Conservation (phyloP, 768 basidiomycete genomes). For the Daedalea quercina region DNA sequence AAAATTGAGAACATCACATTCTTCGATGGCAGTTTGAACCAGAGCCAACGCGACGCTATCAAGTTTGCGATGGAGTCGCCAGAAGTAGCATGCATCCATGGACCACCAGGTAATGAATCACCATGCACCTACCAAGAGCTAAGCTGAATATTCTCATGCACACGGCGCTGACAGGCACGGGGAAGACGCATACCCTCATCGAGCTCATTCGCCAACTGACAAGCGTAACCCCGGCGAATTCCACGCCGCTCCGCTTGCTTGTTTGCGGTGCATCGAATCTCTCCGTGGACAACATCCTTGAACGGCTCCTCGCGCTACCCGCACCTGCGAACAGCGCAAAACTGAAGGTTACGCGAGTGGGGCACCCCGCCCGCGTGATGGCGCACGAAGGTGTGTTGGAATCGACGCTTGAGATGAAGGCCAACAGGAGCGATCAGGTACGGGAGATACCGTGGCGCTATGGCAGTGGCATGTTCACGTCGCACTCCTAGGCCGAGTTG, state of each 20-base stretch:
- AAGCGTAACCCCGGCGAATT: conserved; percentile 35
- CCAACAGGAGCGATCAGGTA: conserved; percentile 66
- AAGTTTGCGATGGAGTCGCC: conserved; percentile 72
- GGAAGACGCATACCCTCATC: conserved; percentile 93
- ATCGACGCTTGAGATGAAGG: conserved; percentile 67
- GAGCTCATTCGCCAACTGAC: conserved; percentile 88
- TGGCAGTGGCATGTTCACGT: background rate
- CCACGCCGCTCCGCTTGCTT: conserved; percentile 57
- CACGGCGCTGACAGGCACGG: conserved; percentile 50
- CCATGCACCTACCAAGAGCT: background rate
- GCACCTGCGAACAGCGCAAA: conserved; percentile 38
- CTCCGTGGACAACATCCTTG: conserved; percentile 92
- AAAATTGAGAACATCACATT: conserved; percentile 43
- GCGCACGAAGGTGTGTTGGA: conserved; percentile 58
- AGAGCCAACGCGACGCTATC: conserved; percentile 80
- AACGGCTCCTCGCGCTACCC: conserved; percentile 68
- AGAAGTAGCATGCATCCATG: conserved; percentile 90
- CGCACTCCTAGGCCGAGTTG: conserved; percentile 55
- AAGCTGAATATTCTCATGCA: background rate
- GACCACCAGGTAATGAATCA: conserved; percentile 71
- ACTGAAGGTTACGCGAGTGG: conserved; percentile 77
- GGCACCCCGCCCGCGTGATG: conserved; percentile 93
- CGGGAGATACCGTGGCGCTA: background rate
- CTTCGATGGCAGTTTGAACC: conserved; percentile 73
- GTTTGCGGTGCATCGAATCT: conserved; percentile 94